Conservation (phyloP, 352 stramenopile genomes). For the Globisporangium iwayamae region DNA sequence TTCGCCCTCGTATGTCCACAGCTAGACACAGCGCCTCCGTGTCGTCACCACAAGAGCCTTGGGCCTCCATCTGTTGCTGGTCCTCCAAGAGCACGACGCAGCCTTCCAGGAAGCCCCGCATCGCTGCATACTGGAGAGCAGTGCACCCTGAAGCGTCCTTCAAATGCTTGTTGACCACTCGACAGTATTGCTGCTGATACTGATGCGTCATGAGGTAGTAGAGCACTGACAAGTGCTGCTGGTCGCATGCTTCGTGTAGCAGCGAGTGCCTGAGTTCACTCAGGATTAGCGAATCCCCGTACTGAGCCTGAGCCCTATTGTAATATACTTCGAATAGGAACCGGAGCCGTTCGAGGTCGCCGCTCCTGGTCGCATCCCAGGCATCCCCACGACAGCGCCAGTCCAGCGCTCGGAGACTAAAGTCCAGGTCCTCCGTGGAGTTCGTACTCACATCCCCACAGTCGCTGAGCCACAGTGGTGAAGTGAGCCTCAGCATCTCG, state of each 20-base stretch:
- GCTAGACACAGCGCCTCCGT: conserved; percentile 20
- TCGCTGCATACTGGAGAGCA: conserved; percentile 49
- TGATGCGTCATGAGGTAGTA: conserved; percentile 27
- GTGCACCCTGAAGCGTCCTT: conserved; percentile 42
- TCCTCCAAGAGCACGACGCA: conserved; percentile 39
- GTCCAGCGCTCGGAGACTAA: conserved; percentile 22
- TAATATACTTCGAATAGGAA: conserved; percentile 30
- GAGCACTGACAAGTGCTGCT: conserved; percentile 20
- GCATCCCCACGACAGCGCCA: conserved; percentile 36
- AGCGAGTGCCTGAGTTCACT: conserved; percentile 31
- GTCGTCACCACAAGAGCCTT: conserved; percentile 12
- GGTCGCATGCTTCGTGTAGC: conserved; percentile 58
- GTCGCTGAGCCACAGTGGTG: background rate
- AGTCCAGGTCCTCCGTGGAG: background rate
- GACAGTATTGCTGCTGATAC: conserved; percentile 1
- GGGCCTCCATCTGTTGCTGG: background rate
- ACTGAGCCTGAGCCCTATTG: too few relatives aligned
- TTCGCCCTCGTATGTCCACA: conserved; percentile 42
- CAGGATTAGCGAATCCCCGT: conserved; percentile 15
- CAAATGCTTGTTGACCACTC: background rate
- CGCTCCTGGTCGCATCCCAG: conserved; percentile 43
- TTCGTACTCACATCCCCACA: background rate
- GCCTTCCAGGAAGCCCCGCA: conserved; percentile 32
- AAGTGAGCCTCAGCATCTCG: background rate
- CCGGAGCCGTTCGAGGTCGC: conserved; percentile 37